Evolutionary conservation across 495 filamentous ascomycete genomes (phyloP).

Genomic region (Podospora appendiculata): DNA sequence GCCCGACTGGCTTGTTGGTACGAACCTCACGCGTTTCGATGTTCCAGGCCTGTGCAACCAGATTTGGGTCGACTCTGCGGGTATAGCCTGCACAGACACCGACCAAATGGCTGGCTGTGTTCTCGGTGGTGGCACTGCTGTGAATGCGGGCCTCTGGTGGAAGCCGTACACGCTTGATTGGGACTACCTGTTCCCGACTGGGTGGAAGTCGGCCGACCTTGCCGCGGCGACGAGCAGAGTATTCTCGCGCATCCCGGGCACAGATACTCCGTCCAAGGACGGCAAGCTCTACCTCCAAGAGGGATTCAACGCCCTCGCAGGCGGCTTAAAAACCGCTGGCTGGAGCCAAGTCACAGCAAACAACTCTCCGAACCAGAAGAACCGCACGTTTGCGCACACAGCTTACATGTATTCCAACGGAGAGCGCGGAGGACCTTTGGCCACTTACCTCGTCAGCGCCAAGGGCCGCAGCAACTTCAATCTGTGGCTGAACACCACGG

Average conservation of each 20-base stretch:
- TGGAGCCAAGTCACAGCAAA: conserved; percentile 59
- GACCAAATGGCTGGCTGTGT: conserved; percentile 71
- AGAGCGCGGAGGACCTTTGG: conserved; percentile 63
- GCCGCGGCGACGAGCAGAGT: conserved; percentile 48
- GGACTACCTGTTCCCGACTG: conserved; percentile 64
- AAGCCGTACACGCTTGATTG: conserved; percentile 52
- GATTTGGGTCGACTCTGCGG: conserved; percentile 56
- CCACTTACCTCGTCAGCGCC: conserved; percentile 64
- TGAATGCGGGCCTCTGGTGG: conserved; percentile 58
- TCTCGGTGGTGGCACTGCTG: conserved; percentile 68
- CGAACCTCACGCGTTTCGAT: conserved; percentile 66
- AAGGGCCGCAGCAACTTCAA: conserved; percentile 56
- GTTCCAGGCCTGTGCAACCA: conserved; percentile 72
- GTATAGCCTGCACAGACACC: conserved; percentile 60
- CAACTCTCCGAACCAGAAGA: conserved; percentile 53
- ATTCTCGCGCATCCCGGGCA: conserved; percentile 64
- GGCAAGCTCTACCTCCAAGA: conserved; percentile 61
- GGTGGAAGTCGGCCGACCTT: conserved; percentile 64
- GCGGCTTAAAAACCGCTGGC: conserved; percentile 46
- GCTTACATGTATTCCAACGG: conserved; percentile 62
- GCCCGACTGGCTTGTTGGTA: conserved; percentile 57
- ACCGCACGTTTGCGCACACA: conserved; percentile 57
- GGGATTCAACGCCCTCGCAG: conserved; percentile 52
- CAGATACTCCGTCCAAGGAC: conserved; percentile 58
- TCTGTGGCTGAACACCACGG: conserved; percentile 56